These are phyloP conservation scores for Chalciporus sp. DNA, from an alignment of 1,284 basidiomycete genomes.

Conservation along the genomic window DNA sequence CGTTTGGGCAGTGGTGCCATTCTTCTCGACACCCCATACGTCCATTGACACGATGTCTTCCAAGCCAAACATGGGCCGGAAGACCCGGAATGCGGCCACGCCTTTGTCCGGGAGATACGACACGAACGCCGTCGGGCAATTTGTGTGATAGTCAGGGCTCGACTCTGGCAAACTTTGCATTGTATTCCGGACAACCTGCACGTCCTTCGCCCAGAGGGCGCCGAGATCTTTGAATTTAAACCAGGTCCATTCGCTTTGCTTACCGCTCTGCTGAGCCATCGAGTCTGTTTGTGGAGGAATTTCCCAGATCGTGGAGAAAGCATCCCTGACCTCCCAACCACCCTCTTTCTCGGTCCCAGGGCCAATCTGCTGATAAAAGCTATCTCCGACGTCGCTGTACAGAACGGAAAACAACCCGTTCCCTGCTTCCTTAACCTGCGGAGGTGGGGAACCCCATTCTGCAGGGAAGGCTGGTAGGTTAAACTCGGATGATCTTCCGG, in stretches of 20 bases:
- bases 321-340: slow-evolving; percentile 52
- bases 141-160: slow-evolving; percentile 7
- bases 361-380: slow-evolving; percentile 55
- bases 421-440: slow-evolving; percentile 20
- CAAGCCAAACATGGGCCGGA: slow-evolving; percentile 16
- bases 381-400: slow-evolving; percentile 63
- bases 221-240: slow-evolving; percentile 15
- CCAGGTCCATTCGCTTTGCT: slow-evolving; percentile 29
- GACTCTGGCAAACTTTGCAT: slow-evolving; percentile 14
- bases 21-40: slow-evolving; percentile 43
- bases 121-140: slow-evolving; percentile 15
- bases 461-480: slow-evolving; percentile 39
- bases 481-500: slow-evolving; percentile 25
- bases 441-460: slow-evolving; percentile 42
- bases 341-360: slow-evolving; percentile 33
- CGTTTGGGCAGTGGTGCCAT: slow-evolving; percentile 12
- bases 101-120: slow-evolving; percentile 22
- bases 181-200: slow-evolving; percentile 28
- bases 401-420: slow-evolving; percentile 53
- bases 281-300: slow-evolving; percentile 17
- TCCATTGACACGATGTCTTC: slow-evolving; percentile 20
- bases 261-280: neutral
- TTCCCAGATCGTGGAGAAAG: slow-evolving; percentile 49
- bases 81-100: slow-evolving; percentile 18
- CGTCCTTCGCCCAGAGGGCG: slow-evolving; percentile 20